Evolutionary conservation across 495 filamentous ascomycete genomes (phyloP), one percentile per base, ranked within the genome.

Genomic region (Xylaria bambusicola): DNA sequence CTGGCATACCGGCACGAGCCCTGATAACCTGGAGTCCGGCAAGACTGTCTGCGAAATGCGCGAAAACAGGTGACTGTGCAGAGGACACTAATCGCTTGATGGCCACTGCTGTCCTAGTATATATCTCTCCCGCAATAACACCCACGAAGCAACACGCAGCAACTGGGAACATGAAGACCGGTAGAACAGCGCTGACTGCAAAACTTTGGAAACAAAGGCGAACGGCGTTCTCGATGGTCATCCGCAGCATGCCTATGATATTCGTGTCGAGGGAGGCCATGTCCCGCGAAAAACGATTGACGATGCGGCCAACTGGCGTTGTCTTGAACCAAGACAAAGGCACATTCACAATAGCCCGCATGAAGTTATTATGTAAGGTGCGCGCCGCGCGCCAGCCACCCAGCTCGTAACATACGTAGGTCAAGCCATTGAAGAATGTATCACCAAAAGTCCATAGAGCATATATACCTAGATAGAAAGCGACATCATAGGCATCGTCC

Each of bases 261-360:
- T 29, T 10, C 3, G 54, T 71, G 42, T 77, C 73, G 20, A 82
- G 67, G 0, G 74, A 75, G 31, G 73, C 70, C 44, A 84, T 65
- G 62, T 85, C 84, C 13, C 77, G 73, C 3, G 78, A 76, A 53
- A 86, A 82, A 18, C 84, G 75, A 61, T 85, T 84, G 33, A 83
- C 72, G 42, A 85, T 77, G n/a, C 78, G 73, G 1, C 84, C 84
- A 8, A 81, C 56, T 0, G 84, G 82, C 12, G 77, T 78, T 12
- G 78, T 77, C 69, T 84, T 82, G 56, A 81, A 83, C 73, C 80
- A 85, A 2, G 74, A 71, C 17, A 84, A 71, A 7, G 83, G 78
- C 15, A 81, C 80, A 27, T 73, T 74, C 54, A 85, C 62, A 4
- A 85, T 70, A 5, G 72, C 70, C 24, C 61, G 68, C 3, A 82